phyloP scores from a whole-genome alignment of 2,329 filamentous ascomycete species.

The Microdochium nivale region DNA sequence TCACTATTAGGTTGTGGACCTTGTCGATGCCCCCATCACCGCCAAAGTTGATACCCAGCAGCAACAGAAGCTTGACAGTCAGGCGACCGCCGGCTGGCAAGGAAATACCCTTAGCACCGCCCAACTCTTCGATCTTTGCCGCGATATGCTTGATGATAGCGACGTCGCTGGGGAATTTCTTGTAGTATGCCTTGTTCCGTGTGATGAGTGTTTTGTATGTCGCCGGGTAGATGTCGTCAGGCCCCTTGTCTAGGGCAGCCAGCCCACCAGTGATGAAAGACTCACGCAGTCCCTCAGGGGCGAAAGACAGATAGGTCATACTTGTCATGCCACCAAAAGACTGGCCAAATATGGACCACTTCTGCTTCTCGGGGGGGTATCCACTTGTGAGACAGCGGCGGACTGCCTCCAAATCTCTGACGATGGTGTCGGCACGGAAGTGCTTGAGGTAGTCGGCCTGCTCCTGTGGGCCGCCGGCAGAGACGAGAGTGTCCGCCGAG shows the following conservation, averaged over 20 bases:
- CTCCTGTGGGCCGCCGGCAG: constrained; percentile 51
- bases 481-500: constrained; percentile 60
- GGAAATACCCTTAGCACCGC: constrained; percentile 37
- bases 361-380: constrained; percentile 59
- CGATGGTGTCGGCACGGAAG: constrained; percentile 85
- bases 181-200: constrained; percentile 73
- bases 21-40: constrained; percentile 67
- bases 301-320: constrained; percentile 75
- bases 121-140: constrained; percentile 50
- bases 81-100: constrained; percentile 67
- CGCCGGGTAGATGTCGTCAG: constrained; percentile 67
- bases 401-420: constrained; percentile 81
- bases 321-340: constrained; percentile 86
- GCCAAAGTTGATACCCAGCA: constrained; percentile 71
- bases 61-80: constrained; percentile 66
- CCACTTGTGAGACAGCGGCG: constrained; percentile 64
- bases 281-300: constrained; percentile 70
- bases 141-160: constrained; percentile 59
- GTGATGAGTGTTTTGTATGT: constrained; percentile 62
- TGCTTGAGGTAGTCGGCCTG: constrained; percentile 76
- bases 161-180: constrained; percentile 77
- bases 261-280: constrained; percentile 79
- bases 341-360: constrained; percentile 84
- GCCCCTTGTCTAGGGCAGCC: constrained; percentile 61
- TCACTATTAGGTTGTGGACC: constrained; percentile 67